Percentiles rank a stretch among this genome's conserved stretches.
phyloP scores from a whole-genome alignment of 805 yeast species.

The Dipodascopsis tothii region DNA sequence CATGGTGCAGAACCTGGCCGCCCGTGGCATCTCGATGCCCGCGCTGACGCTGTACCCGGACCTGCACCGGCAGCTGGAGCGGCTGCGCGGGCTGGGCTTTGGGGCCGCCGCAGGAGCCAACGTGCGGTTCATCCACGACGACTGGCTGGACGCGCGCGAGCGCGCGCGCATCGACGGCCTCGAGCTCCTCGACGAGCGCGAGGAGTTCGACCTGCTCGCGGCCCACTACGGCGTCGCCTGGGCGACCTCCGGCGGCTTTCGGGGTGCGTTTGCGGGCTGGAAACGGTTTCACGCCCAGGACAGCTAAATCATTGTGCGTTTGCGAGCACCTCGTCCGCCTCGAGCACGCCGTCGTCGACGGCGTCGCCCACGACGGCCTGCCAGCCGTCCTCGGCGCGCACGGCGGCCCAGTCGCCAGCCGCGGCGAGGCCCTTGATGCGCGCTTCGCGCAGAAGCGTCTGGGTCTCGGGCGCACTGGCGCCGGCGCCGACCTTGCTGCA shows the following conservation, averaged over 20 bases:
- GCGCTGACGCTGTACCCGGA: conserved; percentile 49
- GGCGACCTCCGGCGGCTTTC: conserved; percentile 21
- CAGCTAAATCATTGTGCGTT: too few species aligned
- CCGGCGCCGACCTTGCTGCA: conserved; percentile 18
- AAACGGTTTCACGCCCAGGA: conserved; percentile 1
- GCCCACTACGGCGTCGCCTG: conserved; percentile 51
- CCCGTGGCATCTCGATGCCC: conserved; percentile 56
- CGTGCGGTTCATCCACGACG: conserved; percentile 35
- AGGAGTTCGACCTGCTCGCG: conserved; percentile 56
- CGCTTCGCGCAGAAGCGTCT: conserved; percentile 9
- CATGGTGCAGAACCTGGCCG: conserved; percentile 54
- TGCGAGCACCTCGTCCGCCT: conserved; percentile 2
- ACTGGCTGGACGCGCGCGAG: conserved; percentile 43
- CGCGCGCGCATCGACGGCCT: conserved; percentile 41
- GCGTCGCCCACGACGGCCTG: conserved; percentile 6
- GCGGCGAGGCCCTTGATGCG: conserved; percentile 9
- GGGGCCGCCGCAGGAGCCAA: conserved; percentile 35
- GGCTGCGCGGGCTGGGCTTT: conserved; percentile 33
- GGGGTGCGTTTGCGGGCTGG: conserved; percentile 2
- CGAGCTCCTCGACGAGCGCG: conserved; percentile 68
- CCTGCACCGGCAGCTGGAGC: conserved; percentile 34
- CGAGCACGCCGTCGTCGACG: conserved; percentile 8
- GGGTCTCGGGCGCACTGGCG: conserved; percentile 9
- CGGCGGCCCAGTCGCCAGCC: conserved; percentile 3
- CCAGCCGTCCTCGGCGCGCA: conserved; percentile 8